Evolutionary conservation across 2,329 filamentous ascomycete genomes (phyloP), one percentile per base, ranked within the genome.

Genomic region (Albifimbria verrucaria): DNA sequence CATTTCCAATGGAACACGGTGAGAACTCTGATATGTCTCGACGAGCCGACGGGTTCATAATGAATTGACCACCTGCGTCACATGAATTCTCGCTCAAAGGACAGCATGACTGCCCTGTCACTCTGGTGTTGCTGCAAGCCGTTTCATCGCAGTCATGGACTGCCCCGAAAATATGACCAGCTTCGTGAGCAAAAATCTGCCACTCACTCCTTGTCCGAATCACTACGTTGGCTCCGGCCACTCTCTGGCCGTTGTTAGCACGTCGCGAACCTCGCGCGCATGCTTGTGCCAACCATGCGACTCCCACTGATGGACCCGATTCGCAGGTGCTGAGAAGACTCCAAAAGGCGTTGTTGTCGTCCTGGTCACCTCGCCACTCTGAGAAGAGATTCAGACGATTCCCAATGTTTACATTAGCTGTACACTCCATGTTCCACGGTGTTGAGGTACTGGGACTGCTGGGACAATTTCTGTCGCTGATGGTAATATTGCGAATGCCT

Each of bases 161-260:
- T 7, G 91, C 91, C 52, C 91, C 91, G 68, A 93, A 95, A 0
- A 86, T 94, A 68, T 96, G 91, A 1, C 90, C 91, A 2, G 86
- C 85, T 69, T 96, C 91, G 64, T 96, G 91, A 21, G 91, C 90
- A 68, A 96, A 88, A 55, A 96, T 88, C 67, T 94, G 87, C 90
- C 90, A 92, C 67, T 93, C 89, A 10, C 82, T 86, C 23, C 79
- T 77, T 0, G 89, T 93, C 53, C 83, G 82, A 20, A 90, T 83
- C 21, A 95, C 88, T 4, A 96, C 87, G 65, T 94, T 95, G 52
- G 87, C 86, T 42, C 48, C 49, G 43, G 15, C 46, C 54, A 21
- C 32, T 3, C 10, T 46, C 25, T 76, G 76, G 24, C 72, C 73
- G n/a, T 25, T 76, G 75, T 72, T 52, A 77, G 75, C 5, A 42